Conservation (phyloP, 805 yeast species). For the Ogataea degrootiae region DNA sequence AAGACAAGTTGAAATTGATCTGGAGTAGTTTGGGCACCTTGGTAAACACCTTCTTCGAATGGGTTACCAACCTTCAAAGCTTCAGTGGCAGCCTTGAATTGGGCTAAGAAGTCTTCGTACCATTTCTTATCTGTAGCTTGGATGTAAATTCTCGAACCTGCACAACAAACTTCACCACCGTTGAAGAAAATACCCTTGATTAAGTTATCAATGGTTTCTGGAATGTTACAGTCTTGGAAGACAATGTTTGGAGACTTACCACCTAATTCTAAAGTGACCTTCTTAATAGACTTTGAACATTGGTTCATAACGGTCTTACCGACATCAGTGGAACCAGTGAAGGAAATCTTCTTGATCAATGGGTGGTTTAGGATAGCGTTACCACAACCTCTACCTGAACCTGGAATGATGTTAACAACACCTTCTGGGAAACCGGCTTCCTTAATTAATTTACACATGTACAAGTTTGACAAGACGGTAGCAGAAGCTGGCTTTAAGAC, state of each 20-base stretch:
- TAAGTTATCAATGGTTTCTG: constrained; percentile 59
- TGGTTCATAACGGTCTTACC: constrained; percentile 69
- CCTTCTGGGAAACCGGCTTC: constrained; percentile 92
- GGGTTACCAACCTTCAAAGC: constrained; percentile 71
- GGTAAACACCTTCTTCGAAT: constrained; percentile 62
- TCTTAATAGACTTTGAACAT: constrained; percentile 72
- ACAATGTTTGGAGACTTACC: constrained; percentile 89
- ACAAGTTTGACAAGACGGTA: constrained; percentile 86
- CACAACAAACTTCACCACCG: constrained; percentile 92
- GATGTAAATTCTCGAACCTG: constrained; percentile 84
- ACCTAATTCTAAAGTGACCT: constrained; percentile 80
- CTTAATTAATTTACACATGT: constrained; percentile 59
- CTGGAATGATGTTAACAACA: constrained; percentile 81
- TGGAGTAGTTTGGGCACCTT: constrained; percentile 73
- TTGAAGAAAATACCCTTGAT: constrained; percentile 78
- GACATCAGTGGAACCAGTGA: constrained; percentile 91
- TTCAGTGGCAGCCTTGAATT: constrained; percentile 47
- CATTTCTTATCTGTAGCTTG: constrained; percentile 51
- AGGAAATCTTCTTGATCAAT: constrained; percentile 83
- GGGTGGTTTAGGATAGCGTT: constrained; percentile 73
- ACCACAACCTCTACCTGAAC: constrained; percentile 84
- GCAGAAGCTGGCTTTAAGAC: constrained; percentile 90
- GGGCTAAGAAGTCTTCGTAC: constrained; percentile 60
- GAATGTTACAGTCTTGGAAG: constrained; percentile 68
- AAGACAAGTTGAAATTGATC: constrained; percentile 63